Evolutionary conservation across 495 filamentous ascomycete genomes (phyloP).

Genomic region (Xylaria acuta): DNA sequence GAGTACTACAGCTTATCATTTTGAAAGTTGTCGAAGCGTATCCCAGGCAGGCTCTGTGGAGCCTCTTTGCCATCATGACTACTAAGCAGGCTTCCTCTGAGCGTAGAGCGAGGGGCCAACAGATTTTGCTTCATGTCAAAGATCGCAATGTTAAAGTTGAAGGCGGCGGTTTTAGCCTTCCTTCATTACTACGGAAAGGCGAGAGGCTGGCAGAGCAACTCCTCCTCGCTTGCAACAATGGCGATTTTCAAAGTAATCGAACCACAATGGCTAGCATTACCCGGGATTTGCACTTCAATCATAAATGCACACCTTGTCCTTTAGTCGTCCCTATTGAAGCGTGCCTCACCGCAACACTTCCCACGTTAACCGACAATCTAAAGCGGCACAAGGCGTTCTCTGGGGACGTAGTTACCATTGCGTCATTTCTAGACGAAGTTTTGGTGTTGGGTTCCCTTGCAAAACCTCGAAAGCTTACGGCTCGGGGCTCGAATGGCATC

Average conservation of each 20-base stretch:
- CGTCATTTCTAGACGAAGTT: slow-evolving; percentile 80
- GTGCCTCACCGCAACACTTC: slow-evolving; percentile 81
- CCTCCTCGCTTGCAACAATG: slow-evolving; percentile 77
- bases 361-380: slow-evolving; percentile 71
- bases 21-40: slow-evolving; percentile 77
- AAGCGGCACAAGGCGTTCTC: slow-evolving; percentile 85
- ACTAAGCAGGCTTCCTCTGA: slow-evolving; percentile 51
- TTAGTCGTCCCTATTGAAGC: slow-evolving; percentile 88
- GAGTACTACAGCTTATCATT: slow-evolving; percentile 76
- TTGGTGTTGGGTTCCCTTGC: slow-evolving; percentile 90
- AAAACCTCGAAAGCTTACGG: slow-evolving; percentile 87
- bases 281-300: slow-evolving; percentile 80
- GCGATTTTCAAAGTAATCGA: slow-evolving; percentile 71
- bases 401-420: slow-evolving; percentile 59
- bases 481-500: slow-evolving; percentile 85
- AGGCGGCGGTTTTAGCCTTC: slow-evolving; percentile 59
- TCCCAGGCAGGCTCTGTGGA: slow-evolving; percentile 94
- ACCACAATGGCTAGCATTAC: slow-evolving; percentile 70
- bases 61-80: slow-evolving; percentile 79
- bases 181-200: slow-evolving; percentile 72
- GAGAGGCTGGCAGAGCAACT: slow-evolving; percentile 86
- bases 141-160: slow-evolving; percentile 45
- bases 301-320: slow-evolving; percentile 78
- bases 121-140: slow-evolving; percentile 55
- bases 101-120: slow-evolving; percentile 58